Base-by-base conservation (phyloP, 2,329 filamentous ascomycete species). In the Diaporthe sp. region DNA sequence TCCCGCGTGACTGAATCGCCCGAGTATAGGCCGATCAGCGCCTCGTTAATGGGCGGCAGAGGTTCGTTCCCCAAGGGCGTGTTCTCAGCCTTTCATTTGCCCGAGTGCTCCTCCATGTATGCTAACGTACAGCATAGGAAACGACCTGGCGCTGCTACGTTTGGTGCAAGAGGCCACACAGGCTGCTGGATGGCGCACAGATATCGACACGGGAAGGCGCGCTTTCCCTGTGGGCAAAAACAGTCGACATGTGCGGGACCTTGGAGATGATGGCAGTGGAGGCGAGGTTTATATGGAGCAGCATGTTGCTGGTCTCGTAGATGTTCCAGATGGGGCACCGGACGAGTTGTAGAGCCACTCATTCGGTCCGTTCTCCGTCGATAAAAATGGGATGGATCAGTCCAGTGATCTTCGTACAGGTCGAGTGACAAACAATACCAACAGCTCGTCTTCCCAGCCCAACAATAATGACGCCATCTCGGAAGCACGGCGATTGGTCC, bases 201-300 rank as follows among this genome's bases (percentile, higher is more conserved):
- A 68, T 28, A 35, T 76, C n/a, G 54, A 61, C 38, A 69, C 68
- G 3, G 74, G 74, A 30, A 47, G 74, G 22, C 71, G 52, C 19
- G 74, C 72, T 4, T 76, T 69, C 25, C 74, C 74, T 7, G 40
- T 76, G 7, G 74, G 74, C 2, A 61, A 72, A 19, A 72, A 74
- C 40, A 57, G 61, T n/a, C 72, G 68, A 33, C 73, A 74, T 17
- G 72, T 74, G 8, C 47, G 55, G 33, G 74, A 72, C 55, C 42
- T 58, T 15, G 52, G 9, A 10, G 25, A 73, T 25, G 61, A 50
- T 30, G 42, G 19, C 15, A 25, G 13, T 15, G 42, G 52, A 33
- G 54, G 33, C 19, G 70, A 72, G 19, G 25, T 12, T 3, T 30
- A 15, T n/a, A n/a, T 55, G 17, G 19, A 55, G 25, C 40, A 25